Percentiles rank a stretch among this genome's conserved stretches.
Evolutionary conservation across 441 rosid species (phyloP).

Genomic region (Mallotus repandus): DNA sequence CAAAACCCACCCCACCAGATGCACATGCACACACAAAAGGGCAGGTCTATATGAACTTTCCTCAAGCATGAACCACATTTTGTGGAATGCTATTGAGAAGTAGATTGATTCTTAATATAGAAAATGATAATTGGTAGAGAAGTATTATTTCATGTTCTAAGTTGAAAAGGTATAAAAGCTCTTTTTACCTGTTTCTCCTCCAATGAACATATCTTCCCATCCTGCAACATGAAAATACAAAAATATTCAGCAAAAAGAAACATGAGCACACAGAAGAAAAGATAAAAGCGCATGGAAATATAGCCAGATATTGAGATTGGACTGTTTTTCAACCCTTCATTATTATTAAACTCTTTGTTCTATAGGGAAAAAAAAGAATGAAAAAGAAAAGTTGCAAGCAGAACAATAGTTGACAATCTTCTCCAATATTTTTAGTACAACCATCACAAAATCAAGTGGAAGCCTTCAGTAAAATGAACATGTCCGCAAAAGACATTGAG

Average conservation of each 20-base stretch:
- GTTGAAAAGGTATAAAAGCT: no score
- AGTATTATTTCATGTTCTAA: background rate
- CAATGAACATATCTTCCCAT: slow-evolving; percentile 71
- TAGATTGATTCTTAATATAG: background rate
- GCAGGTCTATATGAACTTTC: background rate
- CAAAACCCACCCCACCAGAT: background rate
- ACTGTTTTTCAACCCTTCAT: background rate
- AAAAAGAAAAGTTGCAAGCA: background rate
- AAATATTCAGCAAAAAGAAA: slow-evolving; percentile 8
- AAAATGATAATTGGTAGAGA: background rate
- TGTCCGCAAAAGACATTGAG: background rate
- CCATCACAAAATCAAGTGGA: background rate
- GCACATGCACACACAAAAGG: background rate
- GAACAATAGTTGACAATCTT: background rate
- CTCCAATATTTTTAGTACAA: background rate
- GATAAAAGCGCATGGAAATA: background rate
- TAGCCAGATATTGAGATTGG: slow-evolving; percentile 6
- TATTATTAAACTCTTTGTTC: background rate
- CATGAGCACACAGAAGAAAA: background rate
- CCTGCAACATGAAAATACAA: slow-evolving; percentile 51
- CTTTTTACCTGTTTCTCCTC: slow-evolving; percentile 81
- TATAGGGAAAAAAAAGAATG: background rate
- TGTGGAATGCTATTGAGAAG: background rate
- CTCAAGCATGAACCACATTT: background rate
- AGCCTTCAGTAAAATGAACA: slow-evolving; percentile 1